Evolutionary conservation across 768 basidiomycete species (phyloP).

Genomic region (Tephrocybe sp.): DNA sequence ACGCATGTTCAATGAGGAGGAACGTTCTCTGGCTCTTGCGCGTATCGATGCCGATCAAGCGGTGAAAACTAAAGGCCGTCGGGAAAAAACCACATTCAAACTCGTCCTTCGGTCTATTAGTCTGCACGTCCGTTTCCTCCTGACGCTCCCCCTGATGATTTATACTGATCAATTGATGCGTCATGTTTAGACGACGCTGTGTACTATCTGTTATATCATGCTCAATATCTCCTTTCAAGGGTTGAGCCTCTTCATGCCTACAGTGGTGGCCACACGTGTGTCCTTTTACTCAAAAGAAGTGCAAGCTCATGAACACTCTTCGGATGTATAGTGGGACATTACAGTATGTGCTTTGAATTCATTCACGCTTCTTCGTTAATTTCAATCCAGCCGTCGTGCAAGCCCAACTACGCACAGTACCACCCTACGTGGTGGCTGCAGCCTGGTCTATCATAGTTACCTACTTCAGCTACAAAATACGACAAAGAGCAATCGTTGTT

Average conservation of each 20-base stretch:
- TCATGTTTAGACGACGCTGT: conserved; percentile 20
- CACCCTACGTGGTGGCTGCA: conserved; percentile 41
- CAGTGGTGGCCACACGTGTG: conserved; percentile 44
- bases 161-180: background rate
- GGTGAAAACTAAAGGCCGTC: conserved; percentile 24
- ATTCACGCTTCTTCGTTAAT: background rate
- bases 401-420: conserved; percentile 49
- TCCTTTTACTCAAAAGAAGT: background rate
- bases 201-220: conserved; percentile 22
- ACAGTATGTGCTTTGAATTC: conserved; percentile 20
- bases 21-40: conserved; percentile 32
- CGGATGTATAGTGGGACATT: conserved; percentile 17
- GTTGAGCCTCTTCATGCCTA: conserved; percentile 33
- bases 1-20: conserved; percentile 30
- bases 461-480: conserved; percentile 36
- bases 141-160: background rate
- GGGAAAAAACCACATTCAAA: conserved; percentile 28
- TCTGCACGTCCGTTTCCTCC: conserved; percentile 24
- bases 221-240: conserved; percentile 32
- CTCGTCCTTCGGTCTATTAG: conserved; percentile 31
- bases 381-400: conserved; percentile 37
- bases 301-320: too few relatives aligned
- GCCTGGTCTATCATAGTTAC: conserved; percentile 37
- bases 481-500: conserved; percentile 34
- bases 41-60: conserved; percentile 36